These are phyloP conservation scores for Capronia epimyces DNA, from an alignment of 2,329 filamentous ascomycete species.

Conservation along the genomic window DNA sequence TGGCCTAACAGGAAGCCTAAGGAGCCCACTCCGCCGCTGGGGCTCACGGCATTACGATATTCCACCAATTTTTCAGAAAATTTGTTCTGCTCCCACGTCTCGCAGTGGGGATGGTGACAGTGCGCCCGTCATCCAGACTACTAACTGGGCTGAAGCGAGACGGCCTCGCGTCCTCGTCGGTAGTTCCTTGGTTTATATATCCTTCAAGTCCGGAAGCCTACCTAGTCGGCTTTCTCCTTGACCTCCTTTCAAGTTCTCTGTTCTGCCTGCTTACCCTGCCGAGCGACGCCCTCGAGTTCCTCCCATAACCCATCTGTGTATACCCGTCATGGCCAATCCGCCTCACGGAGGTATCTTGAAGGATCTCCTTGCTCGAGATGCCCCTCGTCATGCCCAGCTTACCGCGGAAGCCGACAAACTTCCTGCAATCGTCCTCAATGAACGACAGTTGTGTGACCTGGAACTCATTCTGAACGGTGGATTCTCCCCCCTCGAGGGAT, in stretches of 20 bases:
- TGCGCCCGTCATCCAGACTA: not conserved
- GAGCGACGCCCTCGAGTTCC: not conserved
- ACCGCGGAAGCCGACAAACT: conserved; percentile 77
- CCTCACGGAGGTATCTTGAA: conserved; percentile 93
- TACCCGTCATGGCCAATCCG: conserved; percentile 44
- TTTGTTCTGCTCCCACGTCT: conserved; percentile 4
- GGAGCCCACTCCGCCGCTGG: too few species aligned
- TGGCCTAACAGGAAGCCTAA: too few species aligned
- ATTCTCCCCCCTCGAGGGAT: conserved; percentile 96
- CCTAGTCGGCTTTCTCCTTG: not conserved
- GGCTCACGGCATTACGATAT: too few species aligned
- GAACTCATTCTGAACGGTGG: conserved; percentile 96
- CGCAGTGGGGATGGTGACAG: not conserved
- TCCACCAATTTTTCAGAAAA: not conserved
- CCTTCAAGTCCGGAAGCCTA: not conserved
- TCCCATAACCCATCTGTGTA: not conserved
- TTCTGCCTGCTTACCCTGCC: not conserved
- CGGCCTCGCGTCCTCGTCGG: too few species aligned
- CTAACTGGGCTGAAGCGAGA: too few species aligned
- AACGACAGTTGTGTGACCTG: conserved; percentile 95
- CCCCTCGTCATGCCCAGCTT: conserved; percentile 73
- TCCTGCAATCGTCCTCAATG: conserved; percentile 75
- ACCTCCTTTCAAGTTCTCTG: not conserved
- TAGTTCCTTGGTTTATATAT: conserved; percentile 1
- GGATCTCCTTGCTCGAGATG: conserved; percentile 93